Base-by-base conservation (phyloP, 2,329 filamentous ascomycete species). In the Cladorrhinum sp. region DNA sequence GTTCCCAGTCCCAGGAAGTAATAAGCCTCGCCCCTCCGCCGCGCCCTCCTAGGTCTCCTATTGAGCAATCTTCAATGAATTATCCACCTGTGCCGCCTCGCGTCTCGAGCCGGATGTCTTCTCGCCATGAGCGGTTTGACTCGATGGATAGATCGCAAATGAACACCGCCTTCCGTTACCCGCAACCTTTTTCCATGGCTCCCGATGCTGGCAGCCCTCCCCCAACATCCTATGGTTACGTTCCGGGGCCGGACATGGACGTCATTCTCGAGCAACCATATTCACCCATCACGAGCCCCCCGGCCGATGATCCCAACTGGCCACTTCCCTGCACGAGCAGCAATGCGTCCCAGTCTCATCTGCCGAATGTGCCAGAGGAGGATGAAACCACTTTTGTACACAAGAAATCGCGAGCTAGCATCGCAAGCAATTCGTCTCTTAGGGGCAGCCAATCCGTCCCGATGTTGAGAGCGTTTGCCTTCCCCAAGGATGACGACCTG, bases 341-440 rank as follows among this genome's bases (percentile, higher is more conserved):
- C 58, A 62, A 66, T 25, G 62, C 74, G 9, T 79, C 75, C 61
- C 79, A 80, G 57, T 73, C 69, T 12, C 73, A 78, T 20, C 74
- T 88, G 18, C 78, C 84, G 5, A 81, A 86, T 65, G 85, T 88
- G 3, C 83, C 85, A 1, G 85, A 88, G 68, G 85, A 88, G 67
- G 85, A 88, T 32, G 85, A 87, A 64, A 77, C 78, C 60, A 70
- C 72, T 50, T 72, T 69, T 55, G 68, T 69, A 29, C 66, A 67
- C 24, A 76, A 71, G 59, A 75, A 70, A 55, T 78, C 78, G 24
- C 77, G 75, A 23, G 71, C 74, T 48, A 84, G 78, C 69, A 63
- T 80, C 20, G 67, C 74, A 16, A 83, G 80, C 70, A 82, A 75
- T 60, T 80, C 81, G 2, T 84, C 82, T 0, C 76, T 86, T 10